Conservation (phyloP, 164 flowering plant genomes). For the Dillenia suffruticosa region DNA sequence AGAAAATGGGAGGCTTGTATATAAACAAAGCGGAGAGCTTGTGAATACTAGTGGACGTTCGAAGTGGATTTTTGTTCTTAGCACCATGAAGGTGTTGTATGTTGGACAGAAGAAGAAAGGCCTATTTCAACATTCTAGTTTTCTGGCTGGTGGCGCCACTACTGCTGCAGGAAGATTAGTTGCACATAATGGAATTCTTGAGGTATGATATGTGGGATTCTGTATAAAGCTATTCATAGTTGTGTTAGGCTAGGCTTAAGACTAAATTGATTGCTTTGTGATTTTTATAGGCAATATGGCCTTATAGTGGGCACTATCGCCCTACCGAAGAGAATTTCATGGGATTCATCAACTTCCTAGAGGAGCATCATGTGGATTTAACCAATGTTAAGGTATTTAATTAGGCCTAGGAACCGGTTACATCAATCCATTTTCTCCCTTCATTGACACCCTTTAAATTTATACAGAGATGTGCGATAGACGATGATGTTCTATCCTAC, state of each 20-base stretch:
- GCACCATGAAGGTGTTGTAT: slow-evolving; percentile 56
- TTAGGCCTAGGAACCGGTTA: no score
- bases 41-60: slow-evolving; percentile 43
- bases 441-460: not conserved
- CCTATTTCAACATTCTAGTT: slow-evolving; percentile 77
- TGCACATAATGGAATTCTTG: slow-evolving; percentile 54
- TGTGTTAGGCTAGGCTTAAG: not conserved
- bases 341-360: slow-evolving; percentile 39
- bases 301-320: slow-evolving; percentile 54
- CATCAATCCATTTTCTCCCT: not conserved
- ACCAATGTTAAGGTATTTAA: slow-evolving; percentile 39
- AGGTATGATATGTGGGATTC: slow-evolving; percentile 26
- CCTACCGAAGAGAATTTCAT: slow-evolving; percentile 50
- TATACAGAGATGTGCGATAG: slow-evolving; percentile 31
- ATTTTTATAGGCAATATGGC: slow-evolving; percentile 43
- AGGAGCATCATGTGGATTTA: slow-evolving; percentile 39
- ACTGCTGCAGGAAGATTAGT: slow-evolving; percentile 74
- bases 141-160: slow-evolving; percentile 71
- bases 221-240: no score
- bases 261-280: not conserved
- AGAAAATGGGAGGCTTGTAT: slow-evolving; percentile 55
- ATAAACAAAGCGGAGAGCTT: slow-evolving; percentile 34
- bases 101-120: slow-evolving; percentile 78
- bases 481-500: slow-evolving; percentile 25
- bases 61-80: slow-evolving; percentile 80